phyloP scores from a whole-genome alignment of 2,329 filamentous ascomycete species.

The Parascedosporium putredinis region DNA sequence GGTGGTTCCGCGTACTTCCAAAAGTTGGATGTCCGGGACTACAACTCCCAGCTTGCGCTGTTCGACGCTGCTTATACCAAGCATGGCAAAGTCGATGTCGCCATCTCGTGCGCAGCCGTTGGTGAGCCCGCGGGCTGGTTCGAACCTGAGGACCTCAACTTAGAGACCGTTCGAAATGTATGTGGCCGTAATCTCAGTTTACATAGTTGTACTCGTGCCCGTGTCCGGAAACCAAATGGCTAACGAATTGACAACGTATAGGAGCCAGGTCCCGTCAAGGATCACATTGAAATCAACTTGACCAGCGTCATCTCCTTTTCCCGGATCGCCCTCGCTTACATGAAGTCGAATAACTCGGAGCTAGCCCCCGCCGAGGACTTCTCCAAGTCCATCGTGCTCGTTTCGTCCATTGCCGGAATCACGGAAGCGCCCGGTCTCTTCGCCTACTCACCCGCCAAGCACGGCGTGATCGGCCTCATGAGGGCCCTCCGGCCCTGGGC shows the following conservation, averaged over 20 bases:
- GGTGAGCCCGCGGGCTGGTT: constrained; percentile 33
- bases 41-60: constrained; percentile 1
- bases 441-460: constrained; percentile 36
- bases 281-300: constrained; percentile 35
- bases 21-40: constrained; percentile 7
- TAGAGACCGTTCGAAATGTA: constrained; percentile 28
- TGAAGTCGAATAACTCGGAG: constrained; percentile 22
- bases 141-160: constrained; percentile 27
- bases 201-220: background rate
- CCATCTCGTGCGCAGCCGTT: constrained; percentile 28
- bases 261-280: constrained; percentile 23
- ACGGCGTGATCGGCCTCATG: constrained; percentile 39
- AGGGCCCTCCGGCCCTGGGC: constrained; percentile 26
- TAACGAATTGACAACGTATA: background rate
- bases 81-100: constrained; percentile 8
- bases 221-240: too few species aligned
- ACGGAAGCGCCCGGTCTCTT: constrained; percentile 35
- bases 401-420: constrained; percentile 33
- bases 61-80: constrained; percentile 1
- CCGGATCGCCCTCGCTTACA: constrained; percentile 37
- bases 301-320: constrained; percentile 34
- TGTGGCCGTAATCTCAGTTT: constrained; percentile 16
- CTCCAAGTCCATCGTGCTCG: constrained; percentile 18
- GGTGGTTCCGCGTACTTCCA: constrained; percentile 1
- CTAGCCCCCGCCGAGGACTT: constrained; percentile 5